phyloP scores from a whole-genome alignment of 148 eudicot species.

The Pharnaceum exiguum region DNA sequence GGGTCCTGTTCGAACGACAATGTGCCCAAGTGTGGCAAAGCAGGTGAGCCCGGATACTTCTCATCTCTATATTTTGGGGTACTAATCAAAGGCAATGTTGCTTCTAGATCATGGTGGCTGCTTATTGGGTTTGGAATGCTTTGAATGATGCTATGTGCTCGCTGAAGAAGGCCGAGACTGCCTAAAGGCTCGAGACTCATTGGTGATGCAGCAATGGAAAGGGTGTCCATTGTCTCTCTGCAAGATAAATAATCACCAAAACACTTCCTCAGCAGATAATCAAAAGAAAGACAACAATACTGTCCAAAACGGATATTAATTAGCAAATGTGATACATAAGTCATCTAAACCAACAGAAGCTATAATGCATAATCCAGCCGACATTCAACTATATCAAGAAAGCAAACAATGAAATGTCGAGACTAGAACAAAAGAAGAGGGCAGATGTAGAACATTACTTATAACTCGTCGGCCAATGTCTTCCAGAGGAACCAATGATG shows the following conservation, averaged over 20 bases:
- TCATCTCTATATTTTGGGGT: constrained; percentile 28
- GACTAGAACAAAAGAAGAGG: not conserved
- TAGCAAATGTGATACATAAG: too few species aligned
- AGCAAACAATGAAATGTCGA: too few species aligned
- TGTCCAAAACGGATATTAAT: too few species aligned
- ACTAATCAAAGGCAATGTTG: constrained; percentile 41
- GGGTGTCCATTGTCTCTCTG: constrained; percentile 68
- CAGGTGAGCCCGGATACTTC: too few species aligned
- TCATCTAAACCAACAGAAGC: too few species aligned
- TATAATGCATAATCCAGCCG: too few species aligned
- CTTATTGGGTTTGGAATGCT: constrained; percentile 13
- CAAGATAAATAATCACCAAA: constrained; percentile 1
- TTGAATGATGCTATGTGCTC: constrained; percentile 29
- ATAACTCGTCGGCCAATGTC: constrained; percentile 65
- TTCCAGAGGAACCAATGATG: constrained; percentile 13
- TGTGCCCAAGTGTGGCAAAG: too few species aligned
- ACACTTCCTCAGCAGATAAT: not conserved
- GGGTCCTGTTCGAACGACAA: too few species aligned
- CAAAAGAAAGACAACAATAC: not conserved
- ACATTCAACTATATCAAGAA: too few species aligned
- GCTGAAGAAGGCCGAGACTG: constrained; percentile 36
- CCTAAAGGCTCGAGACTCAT: constrained; percentile 32
- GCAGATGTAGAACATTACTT: constrained; percentile 22
- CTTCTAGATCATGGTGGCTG: constrained; percentile 29
- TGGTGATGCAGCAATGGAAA: constrained; percentile 72